These are phyloP conservation scores for Peronospora farinosa DNA, from an alignment of 352 stramenopile species.

Conservation along the genomic window DNA sequence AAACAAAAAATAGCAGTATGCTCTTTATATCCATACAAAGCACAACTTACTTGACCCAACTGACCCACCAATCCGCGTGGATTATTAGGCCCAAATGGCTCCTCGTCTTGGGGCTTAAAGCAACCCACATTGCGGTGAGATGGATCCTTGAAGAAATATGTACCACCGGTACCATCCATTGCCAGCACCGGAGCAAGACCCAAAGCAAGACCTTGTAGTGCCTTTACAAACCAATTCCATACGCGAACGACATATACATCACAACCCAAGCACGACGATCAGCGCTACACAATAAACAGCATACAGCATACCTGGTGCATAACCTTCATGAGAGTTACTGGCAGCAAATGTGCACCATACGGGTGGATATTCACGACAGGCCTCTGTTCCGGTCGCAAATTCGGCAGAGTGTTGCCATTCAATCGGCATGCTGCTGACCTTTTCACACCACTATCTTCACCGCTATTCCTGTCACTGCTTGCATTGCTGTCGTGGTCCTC, in stretches of 20 bases:
- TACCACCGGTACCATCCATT: constrained; percentile 95
- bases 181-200: constrained; percentile 88
- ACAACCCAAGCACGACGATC: not conserved
- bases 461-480: constrained; percentile 10
- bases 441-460: constrained; percentile 11
- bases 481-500: constrained; percentile 10
- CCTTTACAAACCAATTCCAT: constrained; percentile 24
- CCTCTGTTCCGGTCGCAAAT: constrained; percentile 45
- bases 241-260: constrained; percentile 2
- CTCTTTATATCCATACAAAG: not conserved
- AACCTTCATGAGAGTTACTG: constrained; percentile 75
- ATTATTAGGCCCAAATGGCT: constrained; percentile 97
- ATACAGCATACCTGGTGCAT: constrained; percentile 52
- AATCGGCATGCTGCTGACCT: constrained; percentile 4
- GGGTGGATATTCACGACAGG: constrained; percentile 73
- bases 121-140: constrained; percentile 91
- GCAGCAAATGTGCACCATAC: constrained; percentile 69
- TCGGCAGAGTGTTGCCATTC: constrained; percentile 23
- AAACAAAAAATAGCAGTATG: not conserved
- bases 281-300: not conserved
- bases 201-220: constrained; percentile 86
- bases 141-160: constrained; percentile 96
- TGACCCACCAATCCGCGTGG: constrained; percentile 88
- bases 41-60: constrained; percentile 51
- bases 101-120: constrained; percentile 98